A percentile compares a stretch with the other conserved stretches of the same genome.
These are phyloP conservation scores for Blastobotrys apis DNA, from an alignment of 1,139 yeast genomes.

Conservation along the genomic window DNA sequence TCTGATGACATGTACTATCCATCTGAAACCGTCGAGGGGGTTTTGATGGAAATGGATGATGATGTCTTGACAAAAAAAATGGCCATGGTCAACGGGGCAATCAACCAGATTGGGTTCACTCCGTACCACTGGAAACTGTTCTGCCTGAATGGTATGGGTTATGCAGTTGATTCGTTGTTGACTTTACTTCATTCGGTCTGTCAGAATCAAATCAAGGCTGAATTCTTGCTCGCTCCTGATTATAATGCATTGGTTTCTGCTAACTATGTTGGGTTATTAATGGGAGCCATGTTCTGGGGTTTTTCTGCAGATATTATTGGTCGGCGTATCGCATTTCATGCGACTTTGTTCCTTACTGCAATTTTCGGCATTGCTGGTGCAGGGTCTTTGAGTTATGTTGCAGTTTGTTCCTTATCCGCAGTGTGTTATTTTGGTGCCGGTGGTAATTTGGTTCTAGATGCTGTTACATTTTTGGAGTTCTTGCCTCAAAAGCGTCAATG, in stretches of 20 bases:
- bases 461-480: constrained; percentile 55
- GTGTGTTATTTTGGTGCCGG: constrained; percentile 37
- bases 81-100: constrained; percentile 28
- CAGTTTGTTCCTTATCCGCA: constrained; percentile 49
- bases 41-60: constrained; percentile 1
- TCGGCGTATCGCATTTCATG: constrained; percentile 52
- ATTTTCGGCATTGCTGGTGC: constrained; percentile 50
- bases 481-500: constrained; percentile 51
- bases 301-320: constrained; percentile 57
- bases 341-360: constrained; percentile 49
- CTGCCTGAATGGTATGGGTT: constrained; percentile 52
- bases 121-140: constrained; percentile 28
- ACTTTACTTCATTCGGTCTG: constrained; percentile 46
- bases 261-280: constrained; percentile 47
- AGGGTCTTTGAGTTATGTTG: constrained; percentile 44
- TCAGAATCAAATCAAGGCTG: constrained; percentile 28
- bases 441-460: constrained; percentile 58
- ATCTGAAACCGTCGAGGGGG: neutral
- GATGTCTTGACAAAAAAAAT: constrained; percentile 18
- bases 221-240: constrained; percentile 22
- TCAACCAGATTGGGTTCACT: constrained; percentile 29
- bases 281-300: constrained; percentile 56
- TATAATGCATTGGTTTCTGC: constrained; percentile 41
- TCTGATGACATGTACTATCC: neutral
- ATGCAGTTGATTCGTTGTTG: constrained; percentile 58